These are phyloP conservation scores for Penicillium maclennaniae DNA, from an alignment of 495 filamentous ascomycete genomes.

Conservation along the genomic window DNA sequence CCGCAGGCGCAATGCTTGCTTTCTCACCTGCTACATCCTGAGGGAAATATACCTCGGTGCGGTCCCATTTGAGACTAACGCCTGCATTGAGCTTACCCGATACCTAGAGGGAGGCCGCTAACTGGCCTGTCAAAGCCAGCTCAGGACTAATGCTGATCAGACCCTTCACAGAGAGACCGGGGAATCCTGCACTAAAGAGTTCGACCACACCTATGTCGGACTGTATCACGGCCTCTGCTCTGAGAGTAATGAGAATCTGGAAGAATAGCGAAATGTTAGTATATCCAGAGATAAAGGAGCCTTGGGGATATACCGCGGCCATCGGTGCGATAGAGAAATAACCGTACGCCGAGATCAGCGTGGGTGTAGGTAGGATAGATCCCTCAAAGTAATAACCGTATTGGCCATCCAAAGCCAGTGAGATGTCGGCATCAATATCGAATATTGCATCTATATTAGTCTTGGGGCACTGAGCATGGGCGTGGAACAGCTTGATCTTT, in stretches of 20 bases:
- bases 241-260: constrained; percentile 2
- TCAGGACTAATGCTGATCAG: constrained; percentile 3
- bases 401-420: not conserved
- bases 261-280: no score
- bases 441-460: not conserved
- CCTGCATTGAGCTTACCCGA: constrained; percentile 7
- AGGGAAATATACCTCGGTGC: constrained; percentile 5
- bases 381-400: constrained; percentile 10
- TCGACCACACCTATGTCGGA: not conserved
- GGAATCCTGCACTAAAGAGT: not conserved
- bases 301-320: not conserved
- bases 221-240: not conserved
- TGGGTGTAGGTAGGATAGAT: constrained; percentile 1
- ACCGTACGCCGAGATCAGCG: constrained; percentile 1
- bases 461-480: not conserved
- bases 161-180: constrained; percentile 5
- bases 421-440: not conserved
- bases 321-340: constrained; percentile 2
- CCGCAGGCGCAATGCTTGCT: not conserved
- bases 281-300: no score
- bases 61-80: not conserved
- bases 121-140: not conserved
- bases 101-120: not conserved
- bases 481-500: constrained; percentile 2
- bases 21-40: not conserved